Evolutionary conservation across 768 basidiomycete species (phyloP), one percentile per base, ranked within the genome.

Genomic region (Lepiota venenata): DNA sequence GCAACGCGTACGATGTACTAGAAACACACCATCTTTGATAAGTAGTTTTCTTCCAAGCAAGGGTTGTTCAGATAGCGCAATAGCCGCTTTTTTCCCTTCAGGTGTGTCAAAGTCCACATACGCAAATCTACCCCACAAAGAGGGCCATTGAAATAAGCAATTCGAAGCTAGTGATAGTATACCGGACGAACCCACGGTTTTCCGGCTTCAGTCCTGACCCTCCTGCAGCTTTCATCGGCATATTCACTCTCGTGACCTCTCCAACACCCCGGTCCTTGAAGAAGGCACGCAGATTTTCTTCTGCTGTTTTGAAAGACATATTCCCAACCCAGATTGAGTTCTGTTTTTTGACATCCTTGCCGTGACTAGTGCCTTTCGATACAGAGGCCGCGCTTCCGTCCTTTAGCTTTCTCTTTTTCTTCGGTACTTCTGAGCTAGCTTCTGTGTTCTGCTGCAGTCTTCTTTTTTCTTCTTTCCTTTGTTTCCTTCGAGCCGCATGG

Each of bases 261-360:
- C 87, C 89, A 25, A 73, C 81, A n/a, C 39, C 53, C 10, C 32
- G 27, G 1, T 77, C 82, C 39, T 81, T 77, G 65, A 93, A 92
- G 69, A 92, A 93, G 27, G 60, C 63, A 39, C 75, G 78, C 29
- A 98, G 71, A n/a, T 85, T 73, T 10, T 88, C 83, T 53, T 78
- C 73, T 0, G 87, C 90, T 48, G 96, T 98, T 70, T 88, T 89
- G 78, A 88, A 98, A 5, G 89, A 80, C 67, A 98, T 66, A 70
- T 98, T 98, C 39, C 96, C 96, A 27, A 98, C 89, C 96, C 96
- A 98, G 44, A 98, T 78, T 4, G 92, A 95, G 66, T 95, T 85
- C 68, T 91, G 83, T 21, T 88, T 82, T 67, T 84, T 85, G 20
- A 27, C 15, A 35, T 12, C 39, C 12, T 66, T 65, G 44, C 64